These are phyloP conservation scores for Syzygium aromaticum DNA, from an alignment of 345 rosid genomes.

Conservation along the genomic window DNA sequence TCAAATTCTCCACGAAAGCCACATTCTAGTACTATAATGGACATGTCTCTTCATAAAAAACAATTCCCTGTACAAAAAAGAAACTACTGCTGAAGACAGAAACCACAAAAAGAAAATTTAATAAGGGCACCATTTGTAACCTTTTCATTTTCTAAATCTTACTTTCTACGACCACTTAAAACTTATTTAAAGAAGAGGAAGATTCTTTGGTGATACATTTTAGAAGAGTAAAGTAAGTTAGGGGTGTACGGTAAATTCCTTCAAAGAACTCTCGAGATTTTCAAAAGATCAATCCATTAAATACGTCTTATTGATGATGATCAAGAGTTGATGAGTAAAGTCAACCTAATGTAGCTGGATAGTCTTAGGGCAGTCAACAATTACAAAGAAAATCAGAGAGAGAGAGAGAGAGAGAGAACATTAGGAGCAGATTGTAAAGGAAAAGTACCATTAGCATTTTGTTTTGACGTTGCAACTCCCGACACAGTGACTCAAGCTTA, in stretches of 20 bases:
- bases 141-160: background rate
- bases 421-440: background rate
- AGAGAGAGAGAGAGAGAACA: background rate
- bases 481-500: conserved; percentile 84
- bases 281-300: background rate
- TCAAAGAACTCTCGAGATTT: background rate
- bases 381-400: background rate
- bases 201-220: background rate
- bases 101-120: background rate
- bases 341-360: background rate
- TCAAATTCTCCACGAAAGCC: background rate
- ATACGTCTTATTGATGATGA: background rate
- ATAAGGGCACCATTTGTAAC: background rate
- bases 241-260: background rate
- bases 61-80: background rate
- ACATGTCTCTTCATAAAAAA: background rate
- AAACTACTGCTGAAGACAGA: background rate
- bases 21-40: background rate
- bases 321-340: background rate
- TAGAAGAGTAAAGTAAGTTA: background rate
- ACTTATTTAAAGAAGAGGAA: background rate
- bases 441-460: conserved; percentile 75
- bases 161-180: background rate
- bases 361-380: background rate
- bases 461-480: conserved; percentile 93